phyloP scores from a whole-genome alignment of 768 basidiomycete genomes.

The Rhodotorula diobovata region DNA sequence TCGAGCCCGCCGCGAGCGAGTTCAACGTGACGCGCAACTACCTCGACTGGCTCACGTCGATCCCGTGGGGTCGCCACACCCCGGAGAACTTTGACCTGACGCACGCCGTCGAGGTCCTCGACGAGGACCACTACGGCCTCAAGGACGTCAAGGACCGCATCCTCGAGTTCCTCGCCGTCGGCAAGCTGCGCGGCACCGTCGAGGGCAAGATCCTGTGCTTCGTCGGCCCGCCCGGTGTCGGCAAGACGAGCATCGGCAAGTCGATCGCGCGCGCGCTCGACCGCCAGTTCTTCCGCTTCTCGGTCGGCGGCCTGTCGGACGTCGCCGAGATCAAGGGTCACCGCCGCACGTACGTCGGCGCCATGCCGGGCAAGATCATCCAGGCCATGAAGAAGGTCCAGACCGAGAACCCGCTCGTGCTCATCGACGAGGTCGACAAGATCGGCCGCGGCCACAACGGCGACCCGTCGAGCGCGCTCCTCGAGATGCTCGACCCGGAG shows the following conservation, averaged over 20 bases:
- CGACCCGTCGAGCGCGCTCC: slow-evolving; percentile 81
- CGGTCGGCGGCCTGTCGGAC: slow-evolving; percentile 91
- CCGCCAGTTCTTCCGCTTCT: slow-evolving; percentile 92
- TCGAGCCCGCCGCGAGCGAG: slow-evolving; percentile 54
- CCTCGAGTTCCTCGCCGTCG: slow-evolving; percentile 87
- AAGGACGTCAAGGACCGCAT: slow-evolving; percentile 92
- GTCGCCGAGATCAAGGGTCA: slow-evolving; percentile 99
- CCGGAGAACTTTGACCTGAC: slow-evolving; percentile 67
- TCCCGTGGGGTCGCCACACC: slow-evolving; percentile 95
- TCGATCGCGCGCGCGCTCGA: slow-evolving; percentile 85
- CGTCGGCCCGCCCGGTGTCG: slow-evolving; percentile 94
- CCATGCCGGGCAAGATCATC: slow-evolving; percentile 55
- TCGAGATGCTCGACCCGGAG: slow-evolving; percentile 92
- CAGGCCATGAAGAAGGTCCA: slow-evolving; percentile 86
- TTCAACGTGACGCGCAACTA: slow-evolving; percentile 50
- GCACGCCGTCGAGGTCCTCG: slow-evolving; percentile 70
- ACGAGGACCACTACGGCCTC: slow-evolving; percentile 85
- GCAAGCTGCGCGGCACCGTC: slow-evolving; percentile 79
- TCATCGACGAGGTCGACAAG: slow-evolving; percentile 71
- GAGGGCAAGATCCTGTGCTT: slow-evolving; percentile 97
- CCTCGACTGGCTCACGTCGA: slow-evolving; percentile 68
- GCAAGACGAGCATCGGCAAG: slow-evolving; percentile 94
- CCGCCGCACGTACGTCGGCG: slow-evolving; percentile 76
- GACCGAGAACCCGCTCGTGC: slow-evolving; percentile 70
- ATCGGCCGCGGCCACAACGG: slow-evolving; percentile 69